Base-by-base conservation (phyloP, 305 asterid genomes). In the Andrographis paniculata region DNA sequence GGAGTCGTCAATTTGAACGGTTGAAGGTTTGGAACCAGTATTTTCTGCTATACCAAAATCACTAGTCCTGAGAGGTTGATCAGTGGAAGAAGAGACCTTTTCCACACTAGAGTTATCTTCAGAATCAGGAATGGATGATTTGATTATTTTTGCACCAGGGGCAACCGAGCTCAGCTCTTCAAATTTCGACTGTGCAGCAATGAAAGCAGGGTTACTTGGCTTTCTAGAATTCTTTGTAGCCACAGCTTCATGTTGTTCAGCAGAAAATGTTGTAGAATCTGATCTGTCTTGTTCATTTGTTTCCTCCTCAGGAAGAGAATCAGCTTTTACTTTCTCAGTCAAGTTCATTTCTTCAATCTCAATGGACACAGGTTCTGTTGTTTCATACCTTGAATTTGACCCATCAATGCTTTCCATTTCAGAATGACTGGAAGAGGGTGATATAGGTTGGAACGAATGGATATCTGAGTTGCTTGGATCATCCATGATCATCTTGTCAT, bases 121-220 rank as follows among this genome's bases (percentile, higher is more conserved):
- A 60, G 62, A 31, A 33, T 71, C 82, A 45, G 61, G 66, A 69
- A 48, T 57, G 38, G 77, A 40, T 35, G 68, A 71, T 59, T 69
- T 47, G 53, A 60, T 18, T 52, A 53, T 35, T 63, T 66, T 79
- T 58, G 70, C 46, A 52, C 80, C 59, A 55, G 69, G 59, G 30
- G 70, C 69, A 27, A 53, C 46, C 30, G 67, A 70, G 62, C 74
- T 71, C 60, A 81, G 67, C 70, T 69, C 96, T 75, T 84, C 80
- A 63, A 87, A 87, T 59, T 79, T 92, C 17, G 99, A 73, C 61
- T 92, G 93, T 5, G 86, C 95, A 36, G 91, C 97, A 51, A 87
- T 52, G 73, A 79, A 84, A 63, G 91, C 69, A 33, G 94, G 93
- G 68, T 79, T 92, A 55, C 84, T 79, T 56, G 82, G 74, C 72